Evolutionary conservation across 73 alveolate species (phyloP).

Genomic region (Effrenium voratum): DNA sequence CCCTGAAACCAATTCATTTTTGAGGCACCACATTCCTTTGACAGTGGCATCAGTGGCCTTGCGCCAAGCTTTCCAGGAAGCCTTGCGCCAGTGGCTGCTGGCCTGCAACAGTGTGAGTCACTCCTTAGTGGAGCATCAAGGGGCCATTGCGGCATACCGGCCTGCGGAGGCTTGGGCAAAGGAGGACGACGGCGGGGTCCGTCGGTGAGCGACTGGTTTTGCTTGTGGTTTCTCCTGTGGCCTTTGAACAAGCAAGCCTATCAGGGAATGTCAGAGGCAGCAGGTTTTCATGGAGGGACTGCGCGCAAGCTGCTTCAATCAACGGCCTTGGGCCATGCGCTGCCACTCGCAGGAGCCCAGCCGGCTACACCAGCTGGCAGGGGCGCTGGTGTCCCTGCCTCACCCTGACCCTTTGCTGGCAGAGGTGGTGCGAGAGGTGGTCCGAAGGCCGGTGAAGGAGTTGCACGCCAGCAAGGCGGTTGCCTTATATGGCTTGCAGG

Average conservation of each 20-base stretch:
- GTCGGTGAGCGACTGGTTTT: no score
- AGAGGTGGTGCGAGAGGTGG: slow-evolving; percentile 19
- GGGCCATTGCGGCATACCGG: slow-evolving; percentile 26
- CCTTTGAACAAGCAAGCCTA: no score
- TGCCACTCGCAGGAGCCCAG: no score
- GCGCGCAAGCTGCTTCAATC: no score
- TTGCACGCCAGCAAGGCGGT: slow-evolving; percentile 50
- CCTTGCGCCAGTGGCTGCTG: slow-evolving; percentile 74
- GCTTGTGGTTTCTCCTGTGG: no score
- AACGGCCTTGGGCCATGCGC: no score
- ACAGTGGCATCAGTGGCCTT: no score
- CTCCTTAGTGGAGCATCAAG: slow-evolving; percentile 12
- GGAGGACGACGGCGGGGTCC: slow-evolving; percentile 82
- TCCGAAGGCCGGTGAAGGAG: slow-evolving; percentile 6
- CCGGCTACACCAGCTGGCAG: slow-evolving; percentile 89
- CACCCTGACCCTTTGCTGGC: slow-evolving; percentile 75
- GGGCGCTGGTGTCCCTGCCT: slow-evolving; percentile 54
- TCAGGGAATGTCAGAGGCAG: no score
- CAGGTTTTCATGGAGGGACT: no score
- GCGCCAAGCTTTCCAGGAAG: no score
- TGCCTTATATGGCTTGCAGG: slow-evolving; percentile 62
- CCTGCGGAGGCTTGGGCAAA: slow-evolving; percentile 24
- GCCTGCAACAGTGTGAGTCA: slow-evolving; percentile 84
- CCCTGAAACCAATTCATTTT: no score
- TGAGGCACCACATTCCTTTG: no score